Evolutionary conservation across 1,284 basidiomycete species (phyloP).

Genomic region (Cystobasidium slooffiae): DNA sequence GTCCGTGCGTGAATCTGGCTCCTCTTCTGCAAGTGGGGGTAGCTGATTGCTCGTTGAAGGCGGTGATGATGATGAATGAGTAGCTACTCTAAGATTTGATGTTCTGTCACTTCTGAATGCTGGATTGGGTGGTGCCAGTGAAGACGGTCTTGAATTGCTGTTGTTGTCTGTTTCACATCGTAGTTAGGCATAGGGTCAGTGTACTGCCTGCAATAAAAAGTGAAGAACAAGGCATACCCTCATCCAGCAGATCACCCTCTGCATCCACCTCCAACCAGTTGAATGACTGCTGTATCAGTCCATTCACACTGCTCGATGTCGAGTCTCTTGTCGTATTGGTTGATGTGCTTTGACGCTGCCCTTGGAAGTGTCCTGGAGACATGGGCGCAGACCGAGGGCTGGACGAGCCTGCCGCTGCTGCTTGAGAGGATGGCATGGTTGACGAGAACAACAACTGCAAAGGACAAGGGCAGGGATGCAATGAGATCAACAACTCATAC

Average conservation of each 20-base stretch:
- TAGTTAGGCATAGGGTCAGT: not conserved
- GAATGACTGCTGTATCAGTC: conserved; percentile 19
- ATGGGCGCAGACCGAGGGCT: not conserved
- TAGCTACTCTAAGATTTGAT: not conserved
- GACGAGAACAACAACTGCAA: too few species aligned
- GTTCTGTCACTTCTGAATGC: conserved; percentile 20
- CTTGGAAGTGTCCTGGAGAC: not conserved
- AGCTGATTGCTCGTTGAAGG: not conserved
- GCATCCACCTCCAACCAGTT: conserved; percentile 11
- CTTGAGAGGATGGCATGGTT: not conserved
- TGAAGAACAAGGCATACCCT: too few species aligned
- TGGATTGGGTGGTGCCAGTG: conserved; percentile 15
- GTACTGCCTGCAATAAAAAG: too few species aligned
- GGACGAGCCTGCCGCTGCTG: not conserved
- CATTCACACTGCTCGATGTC: conserved; percentile 8
- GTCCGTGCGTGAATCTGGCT: not conserved
- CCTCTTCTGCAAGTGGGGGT: not conserved
- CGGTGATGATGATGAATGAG: not conserved
- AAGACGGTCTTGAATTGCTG: not conserved
- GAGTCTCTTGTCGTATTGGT: not conserved
- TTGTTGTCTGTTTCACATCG: not conserved
- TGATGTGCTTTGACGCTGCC: not conserved
- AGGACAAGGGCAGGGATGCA: too few species aligned
- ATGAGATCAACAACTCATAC: not conserved
- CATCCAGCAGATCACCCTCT: too few species aligned